Evolutionary conservation across 78 protist genomes (phyloP), one percentile per base, ranked within the genome.

Genomic region (Pigoraptor vietnamica): DNA sequence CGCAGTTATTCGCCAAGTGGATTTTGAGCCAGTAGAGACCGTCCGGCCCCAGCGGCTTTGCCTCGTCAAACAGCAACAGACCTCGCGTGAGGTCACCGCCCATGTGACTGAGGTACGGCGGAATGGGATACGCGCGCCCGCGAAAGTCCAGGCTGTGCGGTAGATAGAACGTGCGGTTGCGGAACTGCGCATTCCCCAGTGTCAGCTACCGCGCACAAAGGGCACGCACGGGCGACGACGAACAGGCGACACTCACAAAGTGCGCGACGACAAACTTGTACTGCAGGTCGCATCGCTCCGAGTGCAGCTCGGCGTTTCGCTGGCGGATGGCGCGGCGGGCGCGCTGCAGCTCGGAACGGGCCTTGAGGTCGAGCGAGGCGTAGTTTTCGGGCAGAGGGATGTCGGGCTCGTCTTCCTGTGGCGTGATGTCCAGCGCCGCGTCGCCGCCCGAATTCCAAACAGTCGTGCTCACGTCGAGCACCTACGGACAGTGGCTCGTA

Each of bases 81-180:
- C 96, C 93, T 21, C 99, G 94, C 90, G 93, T 55, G 23, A 94
- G 40, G 87, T 98, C 99, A 21, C 93, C 83, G 81, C 98, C 99
- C 39, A 97, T 34, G 94, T 97, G 97, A 89, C 95, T 97, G 56
- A 98, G 91, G 91, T 97, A 96, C 24, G 98, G 98, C 40, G 98
- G 97, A 37, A 97, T 90, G 32, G 99, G 98, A 88, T 98, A 98
- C 21, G 96, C 96, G 36, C 99, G 96, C 29, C 99, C 99, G 14
- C 99, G 93, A 88, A 98, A 98, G 95, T 98, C 99, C n/a, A 97
- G n/a, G 92, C 95, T 97, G 94, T 93, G 95, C 23, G 99, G 98
- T 88, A 97, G 93, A 92, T 95, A 98, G 81, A 97, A 86, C n/a
- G 36, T 87, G 32, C 81, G 23, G 37, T 91, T 82, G 23, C 24